A percentile compares a stretch with the other conserved stretches of the same genome.
These are phyloP conservation scores for Eragrostis nindensis DNA, from an alignment of 176 grass and related monocot species.

Conservation along the genomic window DNA sequence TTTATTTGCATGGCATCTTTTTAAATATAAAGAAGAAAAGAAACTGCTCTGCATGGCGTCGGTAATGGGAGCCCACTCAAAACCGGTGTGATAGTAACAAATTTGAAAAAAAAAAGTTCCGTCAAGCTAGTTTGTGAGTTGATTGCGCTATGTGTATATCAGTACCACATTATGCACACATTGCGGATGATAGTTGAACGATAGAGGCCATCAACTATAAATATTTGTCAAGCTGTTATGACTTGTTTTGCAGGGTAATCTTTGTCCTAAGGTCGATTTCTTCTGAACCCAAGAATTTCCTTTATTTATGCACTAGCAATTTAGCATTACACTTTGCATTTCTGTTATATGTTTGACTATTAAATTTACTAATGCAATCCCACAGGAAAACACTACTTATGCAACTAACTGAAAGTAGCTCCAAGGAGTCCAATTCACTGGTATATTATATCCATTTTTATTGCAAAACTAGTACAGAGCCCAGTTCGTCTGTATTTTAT, in stretches of 20 bases:
- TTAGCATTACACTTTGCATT: neutral
- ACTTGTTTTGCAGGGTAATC: neutral
- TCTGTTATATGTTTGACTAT: neutral
- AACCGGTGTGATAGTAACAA: conserved; percentile 26
- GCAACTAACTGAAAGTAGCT: neutral
- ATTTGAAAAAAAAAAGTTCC: conserved; percentile 7
- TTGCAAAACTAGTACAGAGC: neutral
- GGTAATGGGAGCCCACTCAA: conserved; percentile 13
- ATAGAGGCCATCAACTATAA: neutral
- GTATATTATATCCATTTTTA: neutral
- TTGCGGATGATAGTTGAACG: conserved; percentile 6
- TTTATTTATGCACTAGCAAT: neutral
- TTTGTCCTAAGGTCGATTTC: neutral
- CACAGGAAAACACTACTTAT: neutral
- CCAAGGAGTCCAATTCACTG: neutral
- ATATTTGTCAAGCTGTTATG: neutral
- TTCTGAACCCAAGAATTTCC: neutral
- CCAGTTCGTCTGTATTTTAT: neutral
- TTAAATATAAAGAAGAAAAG: neutral
- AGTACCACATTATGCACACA: conserved; percentile 3
- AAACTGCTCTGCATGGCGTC: conserved; percentile 38
- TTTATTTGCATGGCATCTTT: conserved; percentile 39
- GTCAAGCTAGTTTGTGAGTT: conserved; percentile 17
- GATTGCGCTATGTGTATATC: neutral
- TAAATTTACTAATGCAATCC: neutral